Conservation (phyloP, 306 rosid species). For the Canavalia gladiata region DNA sequence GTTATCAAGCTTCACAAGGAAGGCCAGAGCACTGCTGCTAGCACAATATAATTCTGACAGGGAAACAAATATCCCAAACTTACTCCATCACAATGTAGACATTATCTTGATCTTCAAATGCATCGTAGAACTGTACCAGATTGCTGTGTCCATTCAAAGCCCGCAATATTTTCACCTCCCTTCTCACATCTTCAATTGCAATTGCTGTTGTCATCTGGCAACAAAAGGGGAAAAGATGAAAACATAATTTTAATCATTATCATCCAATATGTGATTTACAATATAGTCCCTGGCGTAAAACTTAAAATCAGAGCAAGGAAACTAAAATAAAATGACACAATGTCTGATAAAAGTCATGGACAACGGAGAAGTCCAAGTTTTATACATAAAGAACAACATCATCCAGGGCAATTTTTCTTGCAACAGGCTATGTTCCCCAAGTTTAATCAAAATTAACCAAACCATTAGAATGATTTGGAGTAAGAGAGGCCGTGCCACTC, state of each 20-base stretch:
- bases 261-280: neutral
- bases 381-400: slow-evolving; percentile 3
- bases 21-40: slow-evolving; percentile 14
- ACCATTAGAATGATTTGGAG: slow-evolving; percentile 41
- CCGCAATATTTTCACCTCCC: slow-evolving; percentile 96
- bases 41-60: slow-evolving; percentile 18
- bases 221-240: slow-evolving; percentile 45
- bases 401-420: slow-evolving; percentile 13
- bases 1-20: slow-evolving; percentile 16
- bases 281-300: neutral
- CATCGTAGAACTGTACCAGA: slow-evolving; percentile 87
- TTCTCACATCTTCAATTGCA: slow-evolving; percentile 97
- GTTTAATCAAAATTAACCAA: slow-evolving; percentile 45
- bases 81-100: slow-evolving; percentile 99
- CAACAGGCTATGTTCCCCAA: neutral
- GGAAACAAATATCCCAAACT: slow-evolving; percentile 54
- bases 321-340: slow-evolving; percentile 23
- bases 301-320: slow-evolving; percentile 20
- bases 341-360: neutral
- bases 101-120: slow-evolving; percentile 95
- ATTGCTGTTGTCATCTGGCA: slow-evolving; percentile 96
- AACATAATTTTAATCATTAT: slow-evolving; percentile 21
- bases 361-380: slow-evolving; percentile 16
- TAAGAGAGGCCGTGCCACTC: slow-evolving; percentile 36
- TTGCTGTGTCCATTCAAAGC: slow-evolving; percentile 93